Base-by-base conservation (phyloP, 257 asterid genomes). In the Plectranthus barbatus region DNA sequence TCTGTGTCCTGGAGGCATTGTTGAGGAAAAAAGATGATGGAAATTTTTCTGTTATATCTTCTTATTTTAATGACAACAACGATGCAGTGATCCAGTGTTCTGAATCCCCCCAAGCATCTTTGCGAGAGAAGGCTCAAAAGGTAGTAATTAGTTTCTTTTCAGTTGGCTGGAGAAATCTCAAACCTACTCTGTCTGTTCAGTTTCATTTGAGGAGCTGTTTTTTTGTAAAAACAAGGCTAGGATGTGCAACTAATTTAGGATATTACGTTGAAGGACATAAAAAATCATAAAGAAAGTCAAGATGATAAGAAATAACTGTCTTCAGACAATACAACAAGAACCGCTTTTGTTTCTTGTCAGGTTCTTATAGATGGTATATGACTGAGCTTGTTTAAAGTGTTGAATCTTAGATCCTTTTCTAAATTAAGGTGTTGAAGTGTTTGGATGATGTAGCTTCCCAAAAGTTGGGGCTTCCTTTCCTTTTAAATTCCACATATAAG, bases 61-160 rank as follows among this genome's bases (percentile, higher is more conserved):
- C 88, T 4, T 87, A 89, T 71, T 90, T 93, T 62, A 74, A 63
- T 55, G 94, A 87, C 58, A 90, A 93, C 83, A 79, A 36, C 29
- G 82, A 85, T 74, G 79, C 67, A 62, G 82, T 93, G 74, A 73
- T 83, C 42, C 90, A 79, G 57, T 93, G 99, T 81, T 86, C 83
- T 60, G 96, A 90, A 79, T 93, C 96, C 61, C 99, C 97, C 33
- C 99, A 93, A 76, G 96, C 97, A 40, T 93, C 99, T 54, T 67
- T 93, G 74, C 83, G 99, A 72, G 99, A 93, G 76, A 93, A 90
- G 67, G 94, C 99, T 67, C 80, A 71, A 67, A 93, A 93, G 93
- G 99, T 90, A 77, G 72, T 70, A 47, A 36, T 18, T 10, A 17
- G 23, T 70, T 69, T 53, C 44, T 60, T 31, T 71, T 33, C 39